Conservation (phyloP, 1,284 basidiomycete genomes). For the Cutaneotrichosporon spelunceum region DNA sequence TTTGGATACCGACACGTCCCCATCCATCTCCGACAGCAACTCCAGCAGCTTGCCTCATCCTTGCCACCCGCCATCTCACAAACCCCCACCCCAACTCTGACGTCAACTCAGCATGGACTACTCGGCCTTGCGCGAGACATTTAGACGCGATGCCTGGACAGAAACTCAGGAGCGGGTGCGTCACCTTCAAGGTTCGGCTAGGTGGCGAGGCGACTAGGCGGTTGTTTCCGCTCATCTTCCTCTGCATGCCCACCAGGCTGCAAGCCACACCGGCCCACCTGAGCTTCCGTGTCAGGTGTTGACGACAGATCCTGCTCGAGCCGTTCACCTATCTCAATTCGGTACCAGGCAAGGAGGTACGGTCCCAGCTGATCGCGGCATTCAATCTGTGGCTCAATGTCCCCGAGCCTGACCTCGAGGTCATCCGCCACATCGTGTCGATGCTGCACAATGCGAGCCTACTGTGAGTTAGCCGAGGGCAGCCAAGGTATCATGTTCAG, state of each 20-base stretch:
- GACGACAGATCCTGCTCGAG: conserved; percentile 61
- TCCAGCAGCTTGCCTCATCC: background rate
- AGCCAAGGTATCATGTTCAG: background rate
- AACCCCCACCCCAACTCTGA: background rate
- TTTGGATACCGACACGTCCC: background rate
- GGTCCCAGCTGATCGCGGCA: conserved; percentile 81
- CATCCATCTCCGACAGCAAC: background rate
- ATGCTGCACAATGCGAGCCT: conserved; percentile 95
- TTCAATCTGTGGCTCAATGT: conserved; percentile 93
- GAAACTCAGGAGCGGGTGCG: conserved; percentile 47
- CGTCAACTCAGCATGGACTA: conserved; percentile 36
- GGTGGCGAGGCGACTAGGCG: background rate
- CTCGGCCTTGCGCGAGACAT: conserved; percentile 27
- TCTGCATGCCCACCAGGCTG: background rate
- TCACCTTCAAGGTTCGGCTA: background rate
- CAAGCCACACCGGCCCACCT: background rate
- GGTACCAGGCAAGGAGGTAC: conserved; percentile 90
- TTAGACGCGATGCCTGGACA: conserved; percentile 44
- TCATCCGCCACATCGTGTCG: conserved; percentile 76
- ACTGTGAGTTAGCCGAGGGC: conserved; percentile 60
- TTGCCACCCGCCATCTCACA: conserved; percentile 2
- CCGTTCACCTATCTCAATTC: conserved; percentile 83
- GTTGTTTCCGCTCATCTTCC: background rate
- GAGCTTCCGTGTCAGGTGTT: background rate
- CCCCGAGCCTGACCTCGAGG: conserved; percentile 63